phyloP scores from a whole-genome alignment of 352 stramenopile genomes.

The Blastocystis sp. region DNA sequence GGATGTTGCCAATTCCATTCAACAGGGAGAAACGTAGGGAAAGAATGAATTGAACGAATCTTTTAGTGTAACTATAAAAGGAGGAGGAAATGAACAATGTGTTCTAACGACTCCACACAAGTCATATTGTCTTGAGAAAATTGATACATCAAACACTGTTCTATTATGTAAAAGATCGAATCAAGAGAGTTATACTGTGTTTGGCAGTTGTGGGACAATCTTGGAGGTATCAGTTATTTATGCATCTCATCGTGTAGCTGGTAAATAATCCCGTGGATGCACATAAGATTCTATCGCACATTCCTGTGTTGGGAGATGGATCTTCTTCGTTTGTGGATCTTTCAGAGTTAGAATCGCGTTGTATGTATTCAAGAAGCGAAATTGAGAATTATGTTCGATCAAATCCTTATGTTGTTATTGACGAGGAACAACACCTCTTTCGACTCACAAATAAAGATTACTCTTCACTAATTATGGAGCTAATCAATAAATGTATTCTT shows the following conservation, averaged over 20 bases:
- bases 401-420: neutral
- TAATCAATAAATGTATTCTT: slow-evolving; percentile 46
- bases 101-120: neutral
- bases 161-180: neutral
- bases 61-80: slow-evolving; percentile 31
- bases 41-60: neutral
- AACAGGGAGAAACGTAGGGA: neutral
- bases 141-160: slow-evolving; percentile 55
- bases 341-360: neutral
- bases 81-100: slow-evolving; percentile 12
- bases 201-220: neutral
- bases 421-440: neutral
- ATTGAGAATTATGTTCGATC: neutral
- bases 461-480: neutral
- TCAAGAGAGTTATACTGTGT: neutral
- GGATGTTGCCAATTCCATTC: neutral
- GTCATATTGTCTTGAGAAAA: slow-evolving; percentile 45
- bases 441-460: neutral
- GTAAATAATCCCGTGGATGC: slow-evolving; percentile 49
- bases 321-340: neutral
- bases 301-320: neutral
- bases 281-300: neutral
- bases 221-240: neutral
- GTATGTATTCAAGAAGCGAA: slow-evolving; percentile 3
- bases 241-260: neutral